Evolutionary conservation across 2,329 filamentous ascomycete genomes (phyloP).

Genomic region (Aquanectria penicillioides): DNA sequence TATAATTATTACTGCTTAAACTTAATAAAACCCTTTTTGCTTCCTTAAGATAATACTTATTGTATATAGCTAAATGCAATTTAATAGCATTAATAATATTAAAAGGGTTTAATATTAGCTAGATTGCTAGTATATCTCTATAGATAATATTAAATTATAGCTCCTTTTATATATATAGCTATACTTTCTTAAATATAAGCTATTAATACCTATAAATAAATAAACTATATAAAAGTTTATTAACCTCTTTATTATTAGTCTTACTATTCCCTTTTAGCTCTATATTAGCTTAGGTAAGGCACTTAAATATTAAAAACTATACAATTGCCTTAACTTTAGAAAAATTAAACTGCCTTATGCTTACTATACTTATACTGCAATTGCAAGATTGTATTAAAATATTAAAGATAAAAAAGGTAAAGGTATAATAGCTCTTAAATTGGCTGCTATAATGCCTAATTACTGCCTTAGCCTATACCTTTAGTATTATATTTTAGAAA

Average conservation of each 20-base stretch:
- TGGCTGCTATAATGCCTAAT: background rate
- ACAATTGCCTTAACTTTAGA: background rate
- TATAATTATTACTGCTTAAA: background rate
- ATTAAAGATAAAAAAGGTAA: constrained; percentile 14
- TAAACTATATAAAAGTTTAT: background rate
- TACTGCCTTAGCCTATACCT: background rate
- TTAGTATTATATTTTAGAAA: constrained; percentile 7
- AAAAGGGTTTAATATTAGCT: constrained; percentile 7
- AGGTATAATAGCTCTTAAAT: constrained; percentile 4
- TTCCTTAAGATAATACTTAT: background rate
- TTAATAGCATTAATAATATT: constrained; percentile 15
- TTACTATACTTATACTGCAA: constrained; percentile 7
- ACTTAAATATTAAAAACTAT: background rate
- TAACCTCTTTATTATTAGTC: background rate
- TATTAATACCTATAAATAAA: background rate
- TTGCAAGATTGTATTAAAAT: constrained; percentile 1
- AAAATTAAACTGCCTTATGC: background rate
- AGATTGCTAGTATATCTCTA: background rate
- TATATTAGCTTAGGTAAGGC: background rate
- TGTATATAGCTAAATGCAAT: background rate
- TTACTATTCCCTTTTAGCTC: background rate
- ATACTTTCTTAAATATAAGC: background rate
- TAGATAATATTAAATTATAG: constrained; percentile 4
- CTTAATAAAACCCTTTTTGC: background rate
- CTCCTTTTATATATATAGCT: background rate